Evolutionary conservation across 495 filamentous ascomycete genomes (phyloP).

Genomic region (Tuber magnatum): DNA sequence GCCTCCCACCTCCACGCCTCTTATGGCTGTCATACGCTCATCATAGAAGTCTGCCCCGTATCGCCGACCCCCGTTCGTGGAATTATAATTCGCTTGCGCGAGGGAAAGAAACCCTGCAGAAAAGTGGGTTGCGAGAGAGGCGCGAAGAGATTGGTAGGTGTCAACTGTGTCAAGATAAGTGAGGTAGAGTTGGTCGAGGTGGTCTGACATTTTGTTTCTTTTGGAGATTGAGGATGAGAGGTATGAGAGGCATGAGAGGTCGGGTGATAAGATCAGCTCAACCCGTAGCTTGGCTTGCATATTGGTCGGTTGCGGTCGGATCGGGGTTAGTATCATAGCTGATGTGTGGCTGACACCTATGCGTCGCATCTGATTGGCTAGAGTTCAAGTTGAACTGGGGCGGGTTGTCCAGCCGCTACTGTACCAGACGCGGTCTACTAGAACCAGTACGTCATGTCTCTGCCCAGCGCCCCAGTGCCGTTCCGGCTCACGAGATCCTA

Average conservation of each 20-base stretch:
- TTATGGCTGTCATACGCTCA: slow-evolving; percentile 44
- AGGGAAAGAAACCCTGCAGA: slow-evolving; percentile 41
- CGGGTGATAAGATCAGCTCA: background rate
- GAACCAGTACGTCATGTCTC: too few relatives aligned
- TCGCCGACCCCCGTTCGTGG: slow-evolving; percentile 27
- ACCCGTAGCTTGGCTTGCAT: background rate
- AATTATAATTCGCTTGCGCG: slow-evolving; percentile 46
- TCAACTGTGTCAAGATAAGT: slow-evolving; percentile 30
- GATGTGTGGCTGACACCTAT: too few relatives aligned
- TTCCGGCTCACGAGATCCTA: too few relatives aligned
- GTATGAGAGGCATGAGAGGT: background rate
- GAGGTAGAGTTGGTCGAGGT: slow-evolving; percentile 23
- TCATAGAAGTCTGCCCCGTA: slow-evolving; percentile 48
- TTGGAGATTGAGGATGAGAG: background rate
- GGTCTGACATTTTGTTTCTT: slow-evolving; percentile 15
- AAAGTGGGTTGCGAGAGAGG: slow-evolving; percentile 27
- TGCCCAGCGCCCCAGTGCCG: too few relatives aligned
- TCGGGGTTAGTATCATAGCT: background rate
- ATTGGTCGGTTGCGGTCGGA: background rate
- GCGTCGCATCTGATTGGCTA: too few relatives aligned
- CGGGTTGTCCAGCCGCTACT: too few relatives aligned
- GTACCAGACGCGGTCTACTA: too few relatives aligned
- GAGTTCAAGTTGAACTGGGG: too few relatives aligned
- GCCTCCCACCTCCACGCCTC: slow-evolving; percentile 37
- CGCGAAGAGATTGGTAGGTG: slow-evolving; percentile 23